Base-by-base conservation (phyloP, 1,284 basidiomycete genomes). In the Leccinum pachyderme region DNA sequence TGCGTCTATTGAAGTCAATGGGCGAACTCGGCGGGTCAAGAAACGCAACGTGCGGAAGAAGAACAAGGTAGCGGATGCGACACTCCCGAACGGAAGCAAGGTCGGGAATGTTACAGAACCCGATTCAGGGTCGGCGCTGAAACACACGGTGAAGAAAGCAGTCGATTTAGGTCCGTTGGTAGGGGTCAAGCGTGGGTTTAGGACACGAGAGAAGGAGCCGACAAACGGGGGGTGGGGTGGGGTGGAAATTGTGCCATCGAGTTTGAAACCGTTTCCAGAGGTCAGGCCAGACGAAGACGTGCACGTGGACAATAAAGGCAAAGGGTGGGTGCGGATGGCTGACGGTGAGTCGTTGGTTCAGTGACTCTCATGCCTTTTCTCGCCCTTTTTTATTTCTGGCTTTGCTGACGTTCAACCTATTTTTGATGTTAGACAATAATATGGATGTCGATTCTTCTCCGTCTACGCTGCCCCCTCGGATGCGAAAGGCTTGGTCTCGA, bases 111-210 rank as follows among this genome's bases (percentile, higher is more conserved):
- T n/a, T 47, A 22, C 33, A 24, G 44, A 22, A 25, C 25, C 25
- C 12, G 25, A 6, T 0, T 47, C 55, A 0, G 33, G 22, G 18
- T 54, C 56, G 44, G 47, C 32, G 18, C 2, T 18, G 28, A 55
- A 58, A 11, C 43, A 28, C 8, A 59, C 29, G 33, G 25, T 18
- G 24, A 58, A 58, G 44, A 59, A 61, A 18, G 53, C 62, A 2
- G 56, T 79, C 0, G 83, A 91, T 62, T 63, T 91, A 0, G 91
- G 91, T 2, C 84, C 86, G 3, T 70, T 92, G 27, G 73, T 93
- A 1, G 90, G 89, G 13, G 69, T 74, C 9, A 75, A 82, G 53
- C 73, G 91, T 11, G 89, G 89, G 0, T 90, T 92, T 60, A 72
- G 76, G 64, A 84, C 82, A 43, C 71, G 76, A 32, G 83, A 84